Evolutionary conservation across 2,329 filamentous ascomycete genomes (phyloP).

Genomic region (Botrytis hyacinthi): DNA sequence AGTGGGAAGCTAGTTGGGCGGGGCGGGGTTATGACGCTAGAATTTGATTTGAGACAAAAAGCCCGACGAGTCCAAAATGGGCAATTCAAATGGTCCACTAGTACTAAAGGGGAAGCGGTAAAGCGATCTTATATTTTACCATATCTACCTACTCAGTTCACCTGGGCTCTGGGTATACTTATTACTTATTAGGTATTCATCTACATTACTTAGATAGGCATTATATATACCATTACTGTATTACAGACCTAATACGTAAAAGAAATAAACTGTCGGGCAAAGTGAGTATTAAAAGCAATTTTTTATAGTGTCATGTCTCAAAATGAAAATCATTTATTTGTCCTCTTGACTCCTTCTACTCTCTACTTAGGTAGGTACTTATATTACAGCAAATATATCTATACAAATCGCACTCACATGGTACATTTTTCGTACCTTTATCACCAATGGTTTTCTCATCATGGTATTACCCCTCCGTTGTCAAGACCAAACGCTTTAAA

Average conservation of each 20-base stretch:
- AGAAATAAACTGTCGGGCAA: not conserved
- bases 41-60: not conserved
- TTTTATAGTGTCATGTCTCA: not conserved
- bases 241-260: not conserved
- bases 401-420: not conserved
- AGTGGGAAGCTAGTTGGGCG: slow-evolving; percentile 14
- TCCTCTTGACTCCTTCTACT: not conserved
- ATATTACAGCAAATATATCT: not conserved
- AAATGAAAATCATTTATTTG: not conserved
- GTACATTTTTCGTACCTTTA: not conserved
- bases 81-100: not conserved
- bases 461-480: slow-evolving; percentile 30
- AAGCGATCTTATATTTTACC: not conserved
- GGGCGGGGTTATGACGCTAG: slow-evolving; percentile 16
- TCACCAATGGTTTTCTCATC: not conserved
- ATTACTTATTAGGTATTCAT: not conserved
- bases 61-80: not conserved
- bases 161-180: not conserved
- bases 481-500: slow-evolving; percentile 59
- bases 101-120: not conserved
- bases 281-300: not conserved
- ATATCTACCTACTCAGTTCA: not conserved
- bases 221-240: not conserved
- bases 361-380: too few species aligned
- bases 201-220: not conserved